These are phyloP conservation scores for Osmozyma mogii DNA, from an alignment of 805 yeast genomes.

Conservation along the genomic window DNA sequence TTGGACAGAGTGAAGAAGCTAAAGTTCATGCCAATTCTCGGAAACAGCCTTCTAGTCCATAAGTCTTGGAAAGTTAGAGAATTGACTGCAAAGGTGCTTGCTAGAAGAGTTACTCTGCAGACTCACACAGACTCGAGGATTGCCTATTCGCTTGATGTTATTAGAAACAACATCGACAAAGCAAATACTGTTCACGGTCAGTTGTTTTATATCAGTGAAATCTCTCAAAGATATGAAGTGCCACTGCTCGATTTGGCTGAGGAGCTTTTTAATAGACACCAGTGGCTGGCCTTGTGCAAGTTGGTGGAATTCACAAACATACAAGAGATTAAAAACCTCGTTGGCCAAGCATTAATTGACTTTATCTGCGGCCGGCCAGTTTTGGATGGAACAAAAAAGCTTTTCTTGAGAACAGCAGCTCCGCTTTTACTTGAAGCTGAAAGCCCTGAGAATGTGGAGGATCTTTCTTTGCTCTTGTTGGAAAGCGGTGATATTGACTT, in stretches of 20 bases:
- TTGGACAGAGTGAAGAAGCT: slow-evolving; percentile 41
- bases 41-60: slow-evolving; percentile 35
- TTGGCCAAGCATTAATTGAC: no score
- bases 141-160: slow-evolving; percentile 3
- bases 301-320: slow-evolving; percentile 11
- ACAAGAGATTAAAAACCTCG: slow-evolving; percentile 12
- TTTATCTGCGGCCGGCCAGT: no score
- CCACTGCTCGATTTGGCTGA: background rate
- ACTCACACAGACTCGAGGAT: slow-evolving; percentile 2
- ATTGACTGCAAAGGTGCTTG: slow-evolving; percentile 68
- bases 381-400: no score
- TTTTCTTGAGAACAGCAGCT: no score
- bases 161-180: slow-evolving; percentile 1
- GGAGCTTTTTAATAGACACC: background rate
- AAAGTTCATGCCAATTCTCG: slow-evolving; percentile 37
- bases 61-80: slow-evolving; percentile 80
- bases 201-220: slow-evolving; percentile 1
- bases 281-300: slow-evolving; percentile 16
- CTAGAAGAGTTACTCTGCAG: slow-evolving; percentile 21
- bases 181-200: slow-evolving; percentile 1
- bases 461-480: no score
- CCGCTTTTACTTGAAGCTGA: no score
- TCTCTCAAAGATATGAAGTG: background rate
- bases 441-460: no score
- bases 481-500: no score